Evolutionary conservation across 2,329 filamentous ascomycete species (phyloP).

Genomic region (Ophioceras dolichostomum): DNA sequence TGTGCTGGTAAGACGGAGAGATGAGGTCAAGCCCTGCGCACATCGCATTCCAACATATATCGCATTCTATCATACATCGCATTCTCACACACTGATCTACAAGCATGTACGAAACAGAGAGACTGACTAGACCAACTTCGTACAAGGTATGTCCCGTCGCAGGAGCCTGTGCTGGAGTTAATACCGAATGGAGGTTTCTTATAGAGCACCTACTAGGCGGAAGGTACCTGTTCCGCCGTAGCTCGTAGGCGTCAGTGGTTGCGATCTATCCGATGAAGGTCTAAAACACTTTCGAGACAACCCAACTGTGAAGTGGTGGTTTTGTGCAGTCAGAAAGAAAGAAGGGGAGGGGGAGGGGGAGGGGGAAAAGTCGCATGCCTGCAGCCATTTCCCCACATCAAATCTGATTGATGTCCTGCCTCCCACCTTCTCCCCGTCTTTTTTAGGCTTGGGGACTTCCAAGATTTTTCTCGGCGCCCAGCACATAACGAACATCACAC

Average conservation of each 20-base stretch:
- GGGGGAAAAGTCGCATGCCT: constrained; percentile 3
- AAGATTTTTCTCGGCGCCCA: not conserved
- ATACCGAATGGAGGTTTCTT: not conserved
- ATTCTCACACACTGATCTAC: too few species aligned
- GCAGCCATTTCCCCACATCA: constrained; percentile 3
- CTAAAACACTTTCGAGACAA: constrained; percentile 13
- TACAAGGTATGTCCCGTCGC: not conserved
- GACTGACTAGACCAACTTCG: not conserved
- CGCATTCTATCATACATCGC: too few species aligned
- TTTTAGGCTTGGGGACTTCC: constrained; percentile 1
- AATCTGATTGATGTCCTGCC: constrained; percentile 3
- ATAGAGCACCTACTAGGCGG: not conserved
- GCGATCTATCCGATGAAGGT: not conserved
- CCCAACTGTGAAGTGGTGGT: too few species aligned
- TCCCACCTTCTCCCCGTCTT: constrained; percentile 5
- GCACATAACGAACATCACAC: too few species aligned
- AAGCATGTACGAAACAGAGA: too few species aligned
- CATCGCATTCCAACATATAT: too few species aligned
- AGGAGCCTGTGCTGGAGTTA: not conserved
- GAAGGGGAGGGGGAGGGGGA: too few species aligned
- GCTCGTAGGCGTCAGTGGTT: not conserved
- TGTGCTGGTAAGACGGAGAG: too few species aligned
- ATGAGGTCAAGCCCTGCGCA: too few species aligned
- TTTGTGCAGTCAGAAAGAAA: too few species aligned
- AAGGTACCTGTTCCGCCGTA: not conserved